These are phyloP conservation scores for Penicillium brevicompactum DNA, from an alignment of 2,329 filamentous ascomycete genomes.

Conservation along the genomic window DNA sequence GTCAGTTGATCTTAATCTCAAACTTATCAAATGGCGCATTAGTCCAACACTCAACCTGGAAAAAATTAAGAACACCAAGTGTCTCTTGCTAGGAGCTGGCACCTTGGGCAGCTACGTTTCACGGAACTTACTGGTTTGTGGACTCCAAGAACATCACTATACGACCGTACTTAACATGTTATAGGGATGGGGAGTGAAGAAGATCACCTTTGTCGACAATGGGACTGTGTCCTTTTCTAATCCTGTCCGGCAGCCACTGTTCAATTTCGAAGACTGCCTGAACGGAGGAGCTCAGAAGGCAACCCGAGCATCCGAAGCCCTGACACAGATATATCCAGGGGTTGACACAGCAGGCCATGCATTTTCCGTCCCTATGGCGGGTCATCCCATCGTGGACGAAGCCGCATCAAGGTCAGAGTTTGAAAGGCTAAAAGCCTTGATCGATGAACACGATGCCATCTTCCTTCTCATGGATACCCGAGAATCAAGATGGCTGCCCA, in stretches of 20 bases:
- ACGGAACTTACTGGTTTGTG: constrained; percentile 71
- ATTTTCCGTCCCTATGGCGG: constrained; percentile 91
- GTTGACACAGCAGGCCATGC: constrained; percentile 79
- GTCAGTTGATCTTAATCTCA: constrained; percentile 92
- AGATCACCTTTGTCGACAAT: constrained; percentile 95
- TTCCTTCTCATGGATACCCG: constrained; percentile 98
- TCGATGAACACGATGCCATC: constrained; percentile 84
- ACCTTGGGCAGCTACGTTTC: constrained; percentile 94
- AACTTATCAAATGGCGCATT: constrained; percentile 98
- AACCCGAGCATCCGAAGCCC: constrained; percentile 72
- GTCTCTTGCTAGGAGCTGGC: constrained; percentile 85
- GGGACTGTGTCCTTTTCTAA: constrained; percentile 94
- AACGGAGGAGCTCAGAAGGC: constrained; percentile 85
- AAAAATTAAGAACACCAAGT: constrained; percentile 84
- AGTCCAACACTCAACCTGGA: constrained; percentile 86
- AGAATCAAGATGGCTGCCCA: constrained; percentile 93
- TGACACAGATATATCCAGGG: constrained; percentile 87
- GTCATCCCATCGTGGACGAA: constrained; percentile 80
- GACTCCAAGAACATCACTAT: background rate
- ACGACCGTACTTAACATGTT: constrained; percentile 5
- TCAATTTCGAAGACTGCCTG: constrained; percentile 85
- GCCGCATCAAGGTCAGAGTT: constrained; percentile 71
- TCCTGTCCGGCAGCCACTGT: constrained; percentile 90
- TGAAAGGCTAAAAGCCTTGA: constrained; percentile 70
- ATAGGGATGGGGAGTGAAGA: constrained; percentile 85